Conservation (phyloP, 2,329 filamentous ascomycete species). For the Cucurbitaria berberidis region DNA sequence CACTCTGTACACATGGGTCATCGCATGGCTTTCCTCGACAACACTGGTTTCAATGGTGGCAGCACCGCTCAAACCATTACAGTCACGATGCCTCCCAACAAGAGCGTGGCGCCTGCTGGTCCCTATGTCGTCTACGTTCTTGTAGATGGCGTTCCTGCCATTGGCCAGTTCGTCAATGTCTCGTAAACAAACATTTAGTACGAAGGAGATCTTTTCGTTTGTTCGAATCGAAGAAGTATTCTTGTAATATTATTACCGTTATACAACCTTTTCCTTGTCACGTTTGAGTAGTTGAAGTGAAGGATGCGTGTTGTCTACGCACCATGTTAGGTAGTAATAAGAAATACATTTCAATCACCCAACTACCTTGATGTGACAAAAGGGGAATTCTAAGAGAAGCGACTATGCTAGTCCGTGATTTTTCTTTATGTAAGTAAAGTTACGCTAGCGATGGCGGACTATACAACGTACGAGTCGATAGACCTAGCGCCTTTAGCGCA, state of each 20-base stretch:
- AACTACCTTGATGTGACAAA: neutral
- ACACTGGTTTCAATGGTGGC: slow-evolving; percentile 54
- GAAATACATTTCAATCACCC: neutral
- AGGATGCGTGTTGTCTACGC: neutral
- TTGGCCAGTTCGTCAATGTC: slow-evolving; percentile 60
- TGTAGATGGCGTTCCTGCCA: slow-evolving; percentile 60
- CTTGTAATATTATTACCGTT: neutral
- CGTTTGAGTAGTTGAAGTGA: neutral
- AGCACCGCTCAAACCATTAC: slow-evolving; percentile 54
- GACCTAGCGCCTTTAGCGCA: no score
- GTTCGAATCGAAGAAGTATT: no score
- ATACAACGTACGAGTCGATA: no score
- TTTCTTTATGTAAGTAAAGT: no score
- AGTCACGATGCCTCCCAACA: slow-evolving; percentile 62
- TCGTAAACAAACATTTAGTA: slow-evolving; percentile 34
- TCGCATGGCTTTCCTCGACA: slow-evolving; percentile 62
- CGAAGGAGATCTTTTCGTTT: no score
- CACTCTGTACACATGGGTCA: slow-evolving; percentile 68
- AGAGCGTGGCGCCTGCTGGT: slow-evolving; percentile 63
- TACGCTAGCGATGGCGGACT: no score
- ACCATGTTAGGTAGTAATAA: neutral
- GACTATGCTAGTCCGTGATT: no score
- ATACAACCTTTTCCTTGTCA: neutral
- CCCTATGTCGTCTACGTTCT: slow-evolving; percentile 67
- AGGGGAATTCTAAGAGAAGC: no score